A percentile compares a stretch with the other conserved stretches of the same genome.
These are phyloP conservation scores for Cryphonectria naterciae DNA, from an alignment of 2,329 filamentous ascomycete species.

Conservation along the genomic window DNA sequence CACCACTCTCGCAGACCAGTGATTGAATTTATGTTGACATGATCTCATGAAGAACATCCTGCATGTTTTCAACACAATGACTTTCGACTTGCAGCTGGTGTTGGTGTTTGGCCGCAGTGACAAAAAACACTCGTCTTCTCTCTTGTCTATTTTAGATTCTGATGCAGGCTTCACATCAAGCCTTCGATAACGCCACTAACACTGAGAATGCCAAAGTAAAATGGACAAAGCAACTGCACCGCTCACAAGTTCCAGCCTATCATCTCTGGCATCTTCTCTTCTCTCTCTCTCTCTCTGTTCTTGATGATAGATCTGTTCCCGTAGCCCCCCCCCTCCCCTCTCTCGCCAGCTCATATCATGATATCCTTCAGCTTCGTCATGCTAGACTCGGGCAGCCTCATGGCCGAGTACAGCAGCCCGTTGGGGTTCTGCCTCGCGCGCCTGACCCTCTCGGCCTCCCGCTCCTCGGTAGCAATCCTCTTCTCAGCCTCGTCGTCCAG, in stretches of 20 bases:
- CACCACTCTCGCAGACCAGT: neutral
- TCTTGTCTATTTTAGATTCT: neutral
- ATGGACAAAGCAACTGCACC: neutral
- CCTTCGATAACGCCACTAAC: neutral
- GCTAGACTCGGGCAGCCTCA: conserved; percentile 55
- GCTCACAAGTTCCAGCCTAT: neutral
- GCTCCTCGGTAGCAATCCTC: conserved; percentile 59
- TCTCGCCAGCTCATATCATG: conserved; percentile 3
- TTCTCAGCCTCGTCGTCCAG: conserved; percentile 70
- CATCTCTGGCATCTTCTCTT: neutral
- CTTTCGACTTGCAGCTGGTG: neutral
- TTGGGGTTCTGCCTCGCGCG: conserved; percentile 42
- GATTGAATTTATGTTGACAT: neutral
- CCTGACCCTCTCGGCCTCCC: conserved; percentile 42
- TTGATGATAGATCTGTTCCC: neutral
- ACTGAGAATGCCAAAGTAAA: neutral
- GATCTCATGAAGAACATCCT: neutral
- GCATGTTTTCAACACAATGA: neutral
- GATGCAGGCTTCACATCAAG: neutral
- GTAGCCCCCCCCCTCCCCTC: neutral
- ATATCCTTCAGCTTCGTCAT: conserved; percentile 50
- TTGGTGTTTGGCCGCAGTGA: neutral
- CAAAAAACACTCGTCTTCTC: neutral
- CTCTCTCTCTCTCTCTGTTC: neutral
- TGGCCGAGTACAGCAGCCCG: conserved; percentile 38